These are phyloP conservation scores for Sporothrix protearum DNA, from an alignment of 2,329 filamentous ascomycete genomes.

Conservation along the genomic window DNA sequence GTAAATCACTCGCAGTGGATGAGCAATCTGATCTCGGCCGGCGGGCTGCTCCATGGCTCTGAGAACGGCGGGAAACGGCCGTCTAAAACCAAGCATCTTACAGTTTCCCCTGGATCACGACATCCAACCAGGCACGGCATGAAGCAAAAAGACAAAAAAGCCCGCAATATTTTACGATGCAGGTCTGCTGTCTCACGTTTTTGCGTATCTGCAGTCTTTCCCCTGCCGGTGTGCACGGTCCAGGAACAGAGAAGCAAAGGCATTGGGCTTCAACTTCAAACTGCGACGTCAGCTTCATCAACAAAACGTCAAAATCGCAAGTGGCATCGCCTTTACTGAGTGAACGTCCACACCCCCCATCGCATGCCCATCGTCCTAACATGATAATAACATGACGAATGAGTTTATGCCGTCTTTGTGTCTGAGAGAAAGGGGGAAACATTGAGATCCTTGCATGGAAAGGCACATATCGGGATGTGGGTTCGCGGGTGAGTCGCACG, in stretches of 20 bases:
- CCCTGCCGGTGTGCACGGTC: background rate
- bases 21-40: conserved; percentile 9
- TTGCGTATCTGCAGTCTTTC: background rate
- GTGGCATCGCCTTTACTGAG: background rate
- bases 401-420: background rate
- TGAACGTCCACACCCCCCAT: background rate
- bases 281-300: background rate
- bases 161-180: background rate
- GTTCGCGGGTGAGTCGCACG: conserved; percentile 7
- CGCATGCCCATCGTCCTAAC: background rate
- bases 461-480: conserved; percentile 9
- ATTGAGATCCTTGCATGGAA: background rate
- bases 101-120: background rate
- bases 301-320: background rate
- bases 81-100: background rate
- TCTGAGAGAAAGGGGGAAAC: background rate
- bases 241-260: background rate
- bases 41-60: background rate
- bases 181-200: background rate
- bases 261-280: background rate
- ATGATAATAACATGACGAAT: background rate
- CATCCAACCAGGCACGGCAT: background rate
- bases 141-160: background rate
- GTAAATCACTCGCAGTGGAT: background rate
- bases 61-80: conserved; percentile 14